Evolutionary conservation across 306 rosid genomes (phyloP).

Genomic region (Rosa rugosa): DNA sequence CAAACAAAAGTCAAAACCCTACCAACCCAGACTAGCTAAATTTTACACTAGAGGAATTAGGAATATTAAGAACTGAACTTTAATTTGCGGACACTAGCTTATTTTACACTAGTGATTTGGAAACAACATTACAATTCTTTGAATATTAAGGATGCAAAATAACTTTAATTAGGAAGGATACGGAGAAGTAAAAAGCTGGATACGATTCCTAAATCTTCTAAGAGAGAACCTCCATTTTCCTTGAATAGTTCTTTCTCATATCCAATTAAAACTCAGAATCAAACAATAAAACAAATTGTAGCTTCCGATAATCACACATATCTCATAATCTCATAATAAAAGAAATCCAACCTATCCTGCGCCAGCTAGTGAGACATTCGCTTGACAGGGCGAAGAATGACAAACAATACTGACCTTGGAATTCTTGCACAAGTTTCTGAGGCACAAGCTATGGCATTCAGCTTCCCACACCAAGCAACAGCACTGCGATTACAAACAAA

Average conservation of each 20-base stretch:
- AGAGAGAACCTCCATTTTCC: neutral
- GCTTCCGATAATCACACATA: neutral
- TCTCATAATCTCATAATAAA: neutral
- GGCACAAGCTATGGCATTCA: constrained; percentile 97
- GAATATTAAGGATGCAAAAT: neutral
- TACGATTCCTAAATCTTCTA: neutral
- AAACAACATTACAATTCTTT: neutral
- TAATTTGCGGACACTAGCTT: neutral
- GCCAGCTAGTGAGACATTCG: neutral
- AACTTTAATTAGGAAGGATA: neutral
- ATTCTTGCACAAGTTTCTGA: constrained; percentile 93
- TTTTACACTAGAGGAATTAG: neutral
- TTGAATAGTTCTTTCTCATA: neutral
- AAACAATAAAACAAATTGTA: neutral
- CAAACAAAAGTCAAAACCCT: constrained; percentile 5
- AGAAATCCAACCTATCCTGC: neutral
- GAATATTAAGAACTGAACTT: neutral
- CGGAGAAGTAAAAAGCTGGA: neutral
- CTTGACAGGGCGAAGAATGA: neutral
- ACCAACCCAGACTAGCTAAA: neutral
- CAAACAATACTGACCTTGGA: constrained; percentile 65
- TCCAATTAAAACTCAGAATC: neutral
- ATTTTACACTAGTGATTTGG: neutral
- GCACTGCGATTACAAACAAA: constrained; percentile 50
- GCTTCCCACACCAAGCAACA: constrained; percentile 93